Base-by-base conservation (phyloP, 1,284 basidiomycete species). In the Fomitopsis pinicola region DNA sequence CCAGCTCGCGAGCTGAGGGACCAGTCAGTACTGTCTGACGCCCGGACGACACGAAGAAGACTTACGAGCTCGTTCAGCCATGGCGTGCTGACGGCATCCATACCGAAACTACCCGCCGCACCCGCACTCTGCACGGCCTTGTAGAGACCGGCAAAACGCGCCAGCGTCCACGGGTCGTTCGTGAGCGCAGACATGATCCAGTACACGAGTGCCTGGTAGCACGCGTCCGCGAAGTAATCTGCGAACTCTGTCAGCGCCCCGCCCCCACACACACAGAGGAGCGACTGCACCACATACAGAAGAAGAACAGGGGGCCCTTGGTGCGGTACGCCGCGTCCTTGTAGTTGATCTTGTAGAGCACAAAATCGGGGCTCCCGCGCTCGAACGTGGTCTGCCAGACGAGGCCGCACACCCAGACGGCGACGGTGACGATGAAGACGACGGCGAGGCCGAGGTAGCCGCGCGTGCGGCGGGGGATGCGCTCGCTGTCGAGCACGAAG, bases 101-200 rank as follows among this genome's bases (percentile, higher is more conserved):
- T 81, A 33, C 78, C 80, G 66, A 77, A 82, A 30, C 74, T 76
- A 44, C 73, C 80, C 42, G 73, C 79, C 6, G 71, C 61, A 28
- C 79, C 80, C 46, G 58, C 58, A 48, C 71, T 73, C 68, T 78
- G 76, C 36, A 77, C 58, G 38, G 76, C 76, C 69, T 78, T 80
- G 72, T 79, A 75, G n/a, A 75, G 63, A 5, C 75, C 75, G 0
- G 78, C 74, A 65, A 76, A 77, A 42, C 79, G 76, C 26, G 79
- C 79, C 59, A 82, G 75, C 55, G 70, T 75, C 66, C 76, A 77
- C 1, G 78, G 75, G 62, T 80, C 76, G 66, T 80, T 80, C 46
- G 75, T 71, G 63, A 81, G 72, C 36, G 77, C 75, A 45, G 76
- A 76, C 76, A 79, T 78, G 69, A 78, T 76, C 78, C 74, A 76